These are phyloP conservation scores for Kazachstania psychrophila DNA, from an alignment of 805 yeast genomes.

Conservation along the genomic window DNA sequence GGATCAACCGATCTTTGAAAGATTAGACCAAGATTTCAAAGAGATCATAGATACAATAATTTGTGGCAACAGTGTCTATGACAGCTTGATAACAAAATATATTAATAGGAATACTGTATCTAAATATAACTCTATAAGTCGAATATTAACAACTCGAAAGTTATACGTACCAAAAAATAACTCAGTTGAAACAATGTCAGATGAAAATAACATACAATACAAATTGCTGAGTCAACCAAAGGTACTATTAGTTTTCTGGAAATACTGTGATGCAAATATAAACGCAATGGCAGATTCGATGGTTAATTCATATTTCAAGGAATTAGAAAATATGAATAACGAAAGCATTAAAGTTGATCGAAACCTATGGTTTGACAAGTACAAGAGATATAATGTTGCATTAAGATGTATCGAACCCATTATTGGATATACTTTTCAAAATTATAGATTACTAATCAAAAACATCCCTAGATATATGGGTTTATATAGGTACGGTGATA, in stretches of 20 bases:
- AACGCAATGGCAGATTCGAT: neutral
- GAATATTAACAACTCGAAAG: conserved; percentile 6
- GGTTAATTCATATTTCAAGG: neutral
- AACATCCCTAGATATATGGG: conserved; percentile 3
- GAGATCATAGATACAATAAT: no score
- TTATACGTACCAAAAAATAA: conserved; percentile 2
- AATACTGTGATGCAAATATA: conserved; percentile 5
- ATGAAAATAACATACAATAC: conserved; percentile 1
- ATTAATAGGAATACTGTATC: neutral
- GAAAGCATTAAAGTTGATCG: no score
- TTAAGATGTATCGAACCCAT: conserved; percentile 9
- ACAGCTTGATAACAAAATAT: neutral
- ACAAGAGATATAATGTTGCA: conserved; percentile 1
- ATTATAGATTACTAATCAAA: conserved; percentile 7
- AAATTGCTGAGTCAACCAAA: conserved; percentile 6
- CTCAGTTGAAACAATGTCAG: neutral
- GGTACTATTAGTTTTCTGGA: conserved; percentile 5
- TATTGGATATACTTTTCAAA: conserved; percentile 6
- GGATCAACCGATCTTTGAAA: no score
- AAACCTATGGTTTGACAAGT: conserved; percentile 4
- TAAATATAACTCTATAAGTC: conserved; percentile 1
- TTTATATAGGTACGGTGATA: conserved; percentile 2
- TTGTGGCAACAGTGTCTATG: no score
- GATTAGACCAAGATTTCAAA: no score
- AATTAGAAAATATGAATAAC: neutral